A percentile compares a stretch with the other conserved stretches of the same genome.
Conservation (phyloP, 306 rosid genomes). For the Gleditsia sinensis region DNA sequence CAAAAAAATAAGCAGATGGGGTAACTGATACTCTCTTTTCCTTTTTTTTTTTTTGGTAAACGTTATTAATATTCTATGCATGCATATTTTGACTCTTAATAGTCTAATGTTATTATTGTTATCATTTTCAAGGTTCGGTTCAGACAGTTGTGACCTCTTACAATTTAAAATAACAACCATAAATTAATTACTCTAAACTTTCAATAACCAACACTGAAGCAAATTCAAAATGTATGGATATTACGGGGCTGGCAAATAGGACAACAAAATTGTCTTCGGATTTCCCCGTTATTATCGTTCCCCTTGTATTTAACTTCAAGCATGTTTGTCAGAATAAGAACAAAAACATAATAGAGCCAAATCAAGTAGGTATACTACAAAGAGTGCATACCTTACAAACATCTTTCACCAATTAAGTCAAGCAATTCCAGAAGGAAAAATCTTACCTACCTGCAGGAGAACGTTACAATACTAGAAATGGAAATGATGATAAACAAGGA, state of each 20-base stretch:
- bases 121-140: background rate
- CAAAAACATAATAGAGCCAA: slow-evolving; percentile 44
- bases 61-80: background rate
- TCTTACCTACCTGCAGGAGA: background rate
- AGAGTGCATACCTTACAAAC: slow-evolving; percentile 7
- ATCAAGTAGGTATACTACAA: slow-evolving; percentile 28
- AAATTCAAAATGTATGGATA: slow-evolving; percentile 9
- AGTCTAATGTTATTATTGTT: background rate
- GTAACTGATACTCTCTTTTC: no score
- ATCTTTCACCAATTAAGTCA: slow-evolving; percentile 12
- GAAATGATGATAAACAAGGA: slow-evolving; percentile 53
- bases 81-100: background rate
- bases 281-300: slow-evolving; percentile 35
- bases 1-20: background rate
- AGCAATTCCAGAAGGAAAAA: background rate
- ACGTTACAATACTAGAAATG: slow-evolving; percentile 25
- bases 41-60: no score
- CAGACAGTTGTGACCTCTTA: background rate
- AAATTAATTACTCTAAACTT: background rate
- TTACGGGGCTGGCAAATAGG: slow-evolving; percentile 39
- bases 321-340: slow-evolving; percentile 24
- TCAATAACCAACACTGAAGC: background rate
- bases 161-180: background rate
- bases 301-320: slow-evolving; percentile 39
- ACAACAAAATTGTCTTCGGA: slow-evolving; percentile 29